A percentile compares a stretch with the other conserved stretches of the same genome.
Evolutionary conservation across 176 grass and related monocot genomes (phyloP).

Genomic region (Eragrostis curvula): DNA sequence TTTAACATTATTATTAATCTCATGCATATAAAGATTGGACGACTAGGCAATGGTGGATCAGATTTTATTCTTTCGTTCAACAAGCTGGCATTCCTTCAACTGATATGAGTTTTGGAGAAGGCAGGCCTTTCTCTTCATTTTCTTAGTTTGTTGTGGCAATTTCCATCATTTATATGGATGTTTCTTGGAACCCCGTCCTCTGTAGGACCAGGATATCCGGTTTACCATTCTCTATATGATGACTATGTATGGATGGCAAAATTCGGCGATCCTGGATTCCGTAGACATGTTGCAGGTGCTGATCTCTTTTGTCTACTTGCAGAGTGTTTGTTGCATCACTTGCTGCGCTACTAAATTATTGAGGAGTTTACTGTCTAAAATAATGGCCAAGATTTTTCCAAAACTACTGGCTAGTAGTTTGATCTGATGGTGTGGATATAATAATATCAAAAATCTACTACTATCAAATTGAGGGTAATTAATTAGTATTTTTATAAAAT

Average conservation of each 20-base stretch:
- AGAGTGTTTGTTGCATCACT: background rate
- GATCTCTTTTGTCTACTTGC: background rate
- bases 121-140: constrained; percentile 19
- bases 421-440: too few species aligned
- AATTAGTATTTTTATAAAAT: too few species aligned
- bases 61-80: constrained; percentile 81
- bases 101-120: constrained; percentile 78
- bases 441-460: too few species aligned
- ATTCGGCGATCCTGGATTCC: constrained; percentile 84
- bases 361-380: too few species aligned
- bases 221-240: constrained; percentile 89
- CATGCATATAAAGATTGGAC: constrained; percentile 64
- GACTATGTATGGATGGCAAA: too few species aligned
- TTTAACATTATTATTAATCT: constrained; percentile 10
- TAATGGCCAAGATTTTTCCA: too few species aligned
- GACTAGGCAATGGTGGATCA: constrained; percentile 75
- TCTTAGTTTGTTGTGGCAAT: background rate
- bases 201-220: constrained; percentile 65
- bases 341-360: background rate
- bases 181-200: background rate
- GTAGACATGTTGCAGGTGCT: constrained; percentile 77
- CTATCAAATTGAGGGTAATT: too few species aligned
- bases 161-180: background rate
- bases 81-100: constrained; percentile 80
- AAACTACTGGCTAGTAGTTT: too few species aligned